These are phyloP conservation scores for Dendrobium officinale DNA, from an alignment of 106 monocot species.

Conservation along the genomic window DNA sequence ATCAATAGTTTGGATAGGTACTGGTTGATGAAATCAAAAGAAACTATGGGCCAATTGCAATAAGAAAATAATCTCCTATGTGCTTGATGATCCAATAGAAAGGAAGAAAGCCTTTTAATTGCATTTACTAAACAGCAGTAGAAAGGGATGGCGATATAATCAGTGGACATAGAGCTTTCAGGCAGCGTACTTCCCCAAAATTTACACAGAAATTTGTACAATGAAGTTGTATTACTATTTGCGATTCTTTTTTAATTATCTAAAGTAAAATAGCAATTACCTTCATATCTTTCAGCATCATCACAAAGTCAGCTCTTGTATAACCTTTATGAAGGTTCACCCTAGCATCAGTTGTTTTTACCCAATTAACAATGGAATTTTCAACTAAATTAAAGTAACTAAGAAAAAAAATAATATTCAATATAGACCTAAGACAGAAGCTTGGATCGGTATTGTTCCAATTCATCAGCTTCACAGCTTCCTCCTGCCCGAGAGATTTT, in stretches of 20 bases:
- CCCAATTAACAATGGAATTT: slow-evolving; percentile 2
- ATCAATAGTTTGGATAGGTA: background rate
- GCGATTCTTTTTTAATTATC: background rate
- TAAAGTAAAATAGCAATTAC: slow-evolving; percentile 20
- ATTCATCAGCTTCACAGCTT: slow-evolving; percentile 68
- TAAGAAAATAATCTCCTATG: background rate
- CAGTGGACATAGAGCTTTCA: background rate
- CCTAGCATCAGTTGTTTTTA: slow-evolving; percentile 34
- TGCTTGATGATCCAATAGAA: background rate
- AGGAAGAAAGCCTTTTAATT: background rate
- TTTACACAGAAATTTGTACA: background rate
- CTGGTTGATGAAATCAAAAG: background rate
- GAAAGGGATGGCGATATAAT: background rate
- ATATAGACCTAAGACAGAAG: slow-evolving; percentile 69
- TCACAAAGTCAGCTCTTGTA: slow-evolving; percentile 55
- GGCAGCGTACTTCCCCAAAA: background rate
- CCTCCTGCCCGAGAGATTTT: slow-evolving; percentile 64
- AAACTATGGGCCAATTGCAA: background rate
- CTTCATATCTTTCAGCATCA: slow-evolving; percentile 48
- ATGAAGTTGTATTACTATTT: background rate
- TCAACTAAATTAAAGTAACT: slow-evolving; percentile 8
- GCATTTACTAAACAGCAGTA: background rate
- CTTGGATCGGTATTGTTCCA: slow-evolving; percentile 92
- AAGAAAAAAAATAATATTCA: background rate
- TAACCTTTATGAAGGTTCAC: slow-evolving; percentile 67